phyloP scores from a whole-genome alignment of 306 rosid species.

The Malus fusca region DNA sequence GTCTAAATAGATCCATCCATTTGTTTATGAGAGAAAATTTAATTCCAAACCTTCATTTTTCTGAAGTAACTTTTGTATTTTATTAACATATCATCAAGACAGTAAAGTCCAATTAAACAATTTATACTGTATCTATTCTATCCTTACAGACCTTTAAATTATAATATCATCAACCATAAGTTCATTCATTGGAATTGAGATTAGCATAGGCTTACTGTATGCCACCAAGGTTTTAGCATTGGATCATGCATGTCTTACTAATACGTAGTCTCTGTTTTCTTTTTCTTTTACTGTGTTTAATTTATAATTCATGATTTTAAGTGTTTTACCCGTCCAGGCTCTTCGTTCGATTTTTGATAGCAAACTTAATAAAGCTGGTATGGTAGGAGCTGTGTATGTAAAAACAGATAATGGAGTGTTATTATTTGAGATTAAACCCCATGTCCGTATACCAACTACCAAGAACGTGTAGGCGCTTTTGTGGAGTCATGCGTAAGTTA shows the following conservation, averaged over 20 bases:
- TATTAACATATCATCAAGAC: no score
- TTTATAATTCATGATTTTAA: neutral
- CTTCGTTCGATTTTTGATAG: slow-evolving; percentile 26
- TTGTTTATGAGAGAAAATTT: no score
- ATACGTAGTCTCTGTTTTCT: neutral
- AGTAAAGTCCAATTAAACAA: no score
- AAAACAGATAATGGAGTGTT: slow-evolving; percentile 25
- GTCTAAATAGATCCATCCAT: no score
- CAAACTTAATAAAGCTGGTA: slow-evolving; percentile 32
- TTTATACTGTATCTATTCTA: no score
- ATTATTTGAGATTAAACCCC: slow-evolving; percentile 40
- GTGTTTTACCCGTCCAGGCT: slow-evolving; percentile 9
- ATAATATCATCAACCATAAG: neutral
- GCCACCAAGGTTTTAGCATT: neutral
- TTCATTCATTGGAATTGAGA: neutral
- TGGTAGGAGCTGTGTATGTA: slow-evolving; percentile 29
- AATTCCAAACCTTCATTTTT: no score
- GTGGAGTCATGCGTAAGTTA: slow-evolving; percentile 31
- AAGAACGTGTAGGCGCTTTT: slow-evolving; percentile 26
- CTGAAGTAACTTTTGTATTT: no score
- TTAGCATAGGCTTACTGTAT: neutral
- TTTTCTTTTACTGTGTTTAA: neutral
- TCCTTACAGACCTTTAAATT: no score
- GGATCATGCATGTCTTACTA: no score
- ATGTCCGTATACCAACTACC: slow-evolving; percentile 32